Conservation (phyloP, 768 basidiomycete species). For the Xerocomellus intermedius region DNA sequence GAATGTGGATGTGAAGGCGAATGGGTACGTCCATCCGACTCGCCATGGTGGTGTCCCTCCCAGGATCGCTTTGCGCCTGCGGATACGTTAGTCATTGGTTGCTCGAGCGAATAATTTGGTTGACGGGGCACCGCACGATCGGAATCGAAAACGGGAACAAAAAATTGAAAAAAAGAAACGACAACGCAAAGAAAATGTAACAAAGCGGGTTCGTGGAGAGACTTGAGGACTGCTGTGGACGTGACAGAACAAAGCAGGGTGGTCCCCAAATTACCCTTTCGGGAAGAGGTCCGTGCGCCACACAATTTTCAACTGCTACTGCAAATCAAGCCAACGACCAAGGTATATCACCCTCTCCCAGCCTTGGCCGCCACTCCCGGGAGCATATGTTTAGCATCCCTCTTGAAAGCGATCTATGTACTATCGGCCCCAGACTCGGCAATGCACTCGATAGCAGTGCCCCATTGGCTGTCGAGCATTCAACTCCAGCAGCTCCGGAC, state of each 20-base stretch:
- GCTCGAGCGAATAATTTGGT: conserved; percentile 42
- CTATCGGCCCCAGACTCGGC: too few species aligned
- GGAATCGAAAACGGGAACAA: conserved; percentile 17
- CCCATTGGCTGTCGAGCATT: conserved; percentile 5
- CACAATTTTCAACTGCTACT: too few species aligned
- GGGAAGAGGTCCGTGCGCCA: conserved; percentile 17
- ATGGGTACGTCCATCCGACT: conserved; percentile 27
- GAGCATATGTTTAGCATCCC: too few species aligned
- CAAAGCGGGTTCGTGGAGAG: too few species aligned
- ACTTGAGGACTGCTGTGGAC: not conserved
- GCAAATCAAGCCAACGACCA: too few species aligned
- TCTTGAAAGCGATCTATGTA: too few species aligned
- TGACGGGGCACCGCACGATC: conserved; percentile 85
- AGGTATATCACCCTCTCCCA: too few species aligned
- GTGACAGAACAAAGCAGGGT: too few species aligned
- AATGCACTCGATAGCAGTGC: too few species aligned
- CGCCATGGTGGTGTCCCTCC: conserved; percentile 53
- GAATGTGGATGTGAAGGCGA: conserved; percentile 13
- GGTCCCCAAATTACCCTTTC: not conserved
- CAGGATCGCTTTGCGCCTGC: conserved; percentile 82
- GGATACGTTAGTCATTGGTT: conserved; percentile 74
- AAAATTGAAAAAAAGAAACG: not conserved
- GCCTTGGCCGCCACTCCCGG: too few species aligned
- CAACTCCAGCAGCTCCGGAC: conserved; percentile 10
- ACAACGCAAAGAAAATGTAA: not conserved